A percentile compares a stretch with the other conserved stretches of the same genome.
These are phyloP conservation scores for Hymenotorrendiella dingleyae DNA, from an alignment of 2,329 filamentous ascomycete species.

Conservation along the genomic window DNA sequence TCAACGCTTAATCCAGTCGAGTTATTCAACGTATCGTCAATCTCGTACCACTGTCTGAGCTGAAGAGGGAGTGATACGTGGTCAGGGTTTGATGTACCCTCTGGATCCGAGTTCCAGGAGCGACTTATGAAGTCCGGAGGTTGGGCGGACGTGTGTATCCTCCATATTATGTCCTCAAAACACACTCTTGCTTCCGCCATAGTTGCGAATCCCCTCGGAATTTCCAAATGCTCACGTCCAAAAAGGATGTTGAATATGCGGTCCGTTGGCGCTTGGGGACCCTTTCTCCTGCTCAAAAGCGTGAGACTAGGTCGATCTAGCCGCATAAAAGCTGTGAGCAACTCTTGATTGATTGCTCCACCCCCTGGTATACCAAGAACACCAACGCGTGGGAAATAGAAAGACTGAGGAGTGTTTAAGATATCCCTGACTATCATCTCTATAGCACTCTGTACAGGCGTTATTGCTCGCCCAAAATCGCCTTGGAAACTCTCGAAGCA, in stretches of 20 bases:
- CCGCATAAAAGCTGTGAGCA: conserved; percentile 17
- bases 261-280: neutral
- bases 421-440: conserved; percentile 15
- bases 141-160: neutral
- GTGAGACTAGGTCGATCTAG: conserved; percentile 13
- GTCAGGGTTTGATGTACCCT: neutral
- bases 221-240: conserved; percentile 6
- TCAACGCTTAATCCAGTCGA: conserved; percentile 8
- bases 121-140: neutral
- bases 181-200: conserved; percentile 9
- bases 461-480: conserved; percentile 14
- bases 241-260: conserved; percentile 11
- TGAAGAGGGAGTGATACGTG: neutral
- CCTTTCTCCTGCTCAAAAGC: conserved; percentile 10
- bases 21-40: neutral
- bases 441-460: conserved; percentile 14
- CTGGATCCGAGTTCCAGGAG: neutral
- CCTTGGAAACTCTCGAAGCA: conserved; percentile 23
- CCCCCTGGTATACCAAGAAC: conserved; percentile 7
- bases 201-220: conserved; percentile 7
- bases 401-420: conserved; percentile 1
- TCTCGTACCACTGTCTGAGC: conserved; percentile 11
- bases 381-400: conserved; percentile 9
- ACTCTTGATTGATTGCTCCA: conserved; percentile 14
- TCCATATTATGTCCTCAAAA: conserved; percentile 10